These are phyloP conservation scores for Suillus variegatus DNA, from an alignment of 768 basidiomycete genomes.

Conservation along the genomic window DNA sequence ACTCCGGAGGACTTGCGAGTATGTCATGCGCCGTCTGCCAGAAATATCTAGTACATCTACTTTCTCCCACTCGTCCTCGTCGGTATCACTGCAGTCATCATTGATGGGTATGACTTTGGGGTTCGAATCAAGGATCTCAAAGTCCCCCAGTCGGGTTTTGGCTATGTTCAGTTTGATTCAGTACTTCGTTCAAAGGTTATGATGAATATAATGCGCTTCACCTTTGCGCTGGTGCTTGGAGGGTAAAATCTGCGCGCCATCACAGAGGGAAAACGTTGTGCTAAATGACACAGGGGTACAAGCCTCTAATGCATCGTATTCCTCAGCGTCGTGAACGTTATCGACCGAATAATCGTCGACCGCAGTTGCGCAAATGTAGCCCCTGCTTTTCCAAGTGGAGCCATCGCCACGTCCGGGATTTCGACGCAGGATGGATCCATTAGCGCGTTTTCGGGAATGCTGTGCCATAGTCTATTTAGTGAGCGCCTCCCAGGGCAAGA, in stretches of 20 bases:
- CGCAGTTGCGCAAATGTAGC: neutral
- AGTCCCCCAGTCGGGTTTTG: conserved; percentile 15
- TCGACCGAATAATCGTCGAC: neutral
- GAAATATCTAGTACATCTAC: conserved; percentile 13
- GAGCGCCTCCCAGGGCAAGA: neutral
- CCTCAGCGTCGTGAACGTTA: neutral
- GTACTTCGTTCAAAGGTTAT: neutral
- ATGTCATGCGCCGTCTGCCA: conserved; percentile 16
- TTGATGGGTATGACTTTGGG: conserved; percentile 20
- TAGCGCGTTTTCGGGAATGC: neutral
- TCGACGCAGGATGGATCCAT: neutral
- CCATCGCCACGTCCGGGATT: conserved; percentile 5
- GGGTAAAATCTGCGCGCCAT: conserved; percentile 5
- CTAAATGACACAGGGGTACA: neutral
- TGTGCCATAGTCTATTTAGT: neutral
- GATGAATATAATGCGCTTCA: neutral
- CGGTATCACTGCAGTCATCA: conserved; percentile 11
- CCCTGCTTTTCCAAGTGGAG: conserved; percentile 1
- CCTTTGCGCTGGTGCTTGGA: conserved; percentile 16
- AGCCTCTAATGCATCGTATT: neutral
- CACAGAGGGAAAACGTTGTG: conserved; percentile 4
- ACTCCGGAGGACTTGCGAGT: conserved; percentile 25
- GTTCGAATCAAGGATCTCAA: conserved; percentile 22
- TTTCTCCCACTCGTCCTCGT: conserved; percentile 23
- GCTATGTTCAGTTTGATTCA: conserved; percentile 10